Evolutionary conservation across 2,329 filamentous ascomycete genomes (phyloP), one percentile per base, ranked within the genome.

Genomic region (Xylaria digitata): DNA sequence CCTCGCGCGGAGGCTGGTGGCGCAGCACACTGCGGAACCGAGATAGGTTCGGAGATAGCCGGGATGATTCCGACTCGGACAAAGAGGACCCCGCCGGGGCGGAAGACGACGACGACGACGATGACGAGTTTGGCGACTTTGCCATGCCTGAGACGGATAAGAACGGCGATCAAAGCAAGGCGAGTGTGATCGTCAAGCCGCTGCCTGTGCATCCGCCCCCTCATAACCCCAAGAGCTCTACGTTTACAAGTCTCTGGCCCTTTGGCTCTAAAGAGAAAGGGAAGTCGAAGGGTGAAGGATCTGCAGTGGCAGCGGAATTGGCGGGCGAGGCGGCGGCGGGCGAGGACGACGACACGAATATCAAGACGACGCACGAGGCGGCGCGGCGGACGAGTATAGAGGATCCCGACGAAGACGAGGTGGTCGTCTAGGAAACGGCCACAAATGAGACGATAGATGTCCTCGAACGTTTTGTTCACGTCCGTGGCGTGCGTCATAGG

Each of bases 81-180:
- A 75, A 75, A 54, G 76, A 77, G n/a, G 75, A 75, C 19, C 60
- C 62, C 3, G 65, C 65, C 21, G 67, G 61, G 19, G 61, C 57
- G 21, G 69, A 64, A 17, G 71, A 69, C 13, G 75, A 74, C 0
- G 75, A 74, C 0, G 75, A 77, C 11, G 76, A 77, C 11, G 76
- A 77, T 40, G 76, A 77, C 75, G 82, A 74, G 46, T 87, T 91
- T 79, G 89, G 89, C 15, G 90, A 91, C 65, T 91, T 91, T 71
- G 88, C 87, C 70, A 87, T 91, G 80, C 86, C 88, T 11, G 88
- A 89, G 75, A 80, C 84, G 57, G 80, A 79, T 40, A 75, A 75
- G 55, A 73, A 75, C n/a, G 71, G 65, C n/a, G 46, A 70, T 64
- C 57, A 71, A 53, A 71, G 67, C 19, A 75, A 69, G 60, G 65